A percentile compares a stretch with the other conserved stretches of the same genome.
Conservation (phyloP, 2,329 filamentous ascomycete genomes). For the Phialophora chinensis region DNA sequence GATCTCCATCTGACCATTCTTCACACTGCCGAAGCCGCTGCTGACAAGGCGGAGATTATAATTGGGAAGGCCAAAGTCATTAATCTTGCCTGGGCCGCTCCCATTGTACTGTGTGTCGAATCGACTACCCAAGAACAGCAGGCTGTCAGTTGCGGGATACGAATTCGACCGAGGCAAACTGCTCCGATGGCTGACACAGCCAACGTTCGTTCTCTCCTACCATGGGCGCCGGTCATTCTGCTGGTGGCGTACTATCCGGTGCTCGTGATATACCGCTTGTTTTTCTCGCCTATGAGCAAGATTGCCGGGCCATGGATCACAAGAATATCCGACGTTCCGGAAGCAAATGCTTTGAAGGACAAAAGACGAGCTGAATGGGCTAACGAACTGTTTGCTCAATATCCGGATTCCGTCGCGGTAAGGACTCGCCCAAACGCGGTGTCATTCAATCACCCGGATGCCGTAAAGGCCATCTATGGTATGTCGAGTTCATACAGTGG, state of each 20-base stretch:
- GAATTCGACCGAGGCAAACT: not conserved
- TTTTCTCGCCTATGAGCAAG: slow-evolving; percentile 37
- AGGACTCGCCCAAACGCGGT: slow-evolving; percentile 30
- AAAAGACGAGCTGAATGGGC: slow-evolving; percentile 31
- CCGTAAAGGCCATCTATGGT: slow-evolving; percentile 34
- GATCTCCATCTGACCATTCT: slow-evolving; percentile 11
- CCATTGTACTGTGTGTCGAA: not conserved
- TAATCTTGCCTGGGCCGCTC: not conserved
- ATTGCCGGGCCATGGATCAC: slow-evolving; percentile 39
- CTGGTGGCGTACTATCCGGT: slow-evolving; percentile 19
- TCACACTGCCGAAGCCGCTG: slow-evolving; percentile 17
- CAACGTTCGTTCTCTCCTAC: slow-evolving; percentile 4
- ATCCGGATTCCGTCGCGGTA: slow-evolving; percentile 29
- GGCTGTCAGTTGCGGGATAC: not conserved
- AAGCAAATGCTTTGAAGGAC: slow-evolving; percentile 31
- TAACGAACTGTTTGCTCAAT: slow-evolving; percentile 24
- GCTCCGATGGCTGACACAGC: slow-evolving; percentile 18
- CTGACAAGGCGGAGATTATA: slow-evolving; percentile 7
- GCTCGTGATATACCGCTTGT: slow-evolving; percentile 35
- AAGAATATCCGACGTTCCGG: slow-evolving; percentile 28
- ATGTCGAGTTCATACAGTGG: not conserved
- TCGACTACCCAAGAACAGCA: not conserved
- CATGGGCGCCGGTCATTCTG: slow-evolving; percentile 15
- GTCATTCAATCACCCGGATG: slow-evolving; percentile 33
- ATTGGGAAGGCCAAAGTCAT: slow-evolving; percentile 9